Evolutionary conservation across 192 early-diverging fungal genomes (phyloP), one percentile per base, ranked within the genome.

Genomic region (Pilaira anomala): DNA sequence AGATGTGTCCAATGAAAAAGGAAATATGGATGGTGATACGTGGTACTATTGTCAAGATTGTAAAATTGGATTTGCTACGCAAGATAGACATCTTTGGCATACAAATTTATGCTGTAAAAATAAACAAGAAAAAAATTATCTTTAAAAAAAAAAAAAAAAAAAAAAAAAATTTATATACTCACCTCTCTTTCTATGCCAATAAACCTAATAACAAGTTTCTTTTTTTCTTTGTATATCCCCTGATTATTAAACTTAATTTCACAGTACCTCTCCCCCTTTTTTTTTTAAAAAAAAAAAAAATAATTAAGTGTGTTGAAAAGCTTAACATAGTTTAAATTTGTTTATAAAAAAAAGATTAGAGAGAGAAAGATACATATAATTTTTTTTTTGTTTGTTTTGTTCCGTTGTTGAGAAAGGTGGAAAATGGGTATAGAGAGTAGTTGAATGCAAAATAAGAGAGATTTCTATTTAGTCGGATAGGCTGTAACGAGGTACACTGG

Each of bases 61-160:
- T 40, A 21, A 26, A 2, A 48, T 63, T 19, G 46, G 29, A 21
- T 63, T 63, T 50, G 33, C 18, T 39, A 40, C 61, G 24, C 48
- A 41, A 14, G 28, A 51, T 25, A 19, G 61, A 22, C 49, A 63
- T 22, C 9, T 36, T 25, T 63, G 61, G 61, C 61, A 63, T 39
- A 28, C 49, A 12, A n/a, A 28, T 13, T 2, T 63, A 3, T 63
- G n/a, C n/a, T n/a, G 61, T 19, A 45, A 61, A 18, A 61, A 48
- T 13, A 33, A 61, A 41, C 44, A 46, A 46, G 44, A 46, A 19
- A 46, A 46, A 4, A 8, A 46, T 2, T 19, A 46, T 14, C 44
- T 46, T 46, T 19, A 18, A n/a, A 46, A n/a, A 46, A 46, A 46
- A 46, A 46, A 46, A 3, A 3, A 46, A 19, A 1, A 46, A 2